These are phyloP conservation scores for Botrytis cinerea DNA, from an alignment of 2,329 filamentous ascomycete genomes.

Conservation along the genomic window DNA sequence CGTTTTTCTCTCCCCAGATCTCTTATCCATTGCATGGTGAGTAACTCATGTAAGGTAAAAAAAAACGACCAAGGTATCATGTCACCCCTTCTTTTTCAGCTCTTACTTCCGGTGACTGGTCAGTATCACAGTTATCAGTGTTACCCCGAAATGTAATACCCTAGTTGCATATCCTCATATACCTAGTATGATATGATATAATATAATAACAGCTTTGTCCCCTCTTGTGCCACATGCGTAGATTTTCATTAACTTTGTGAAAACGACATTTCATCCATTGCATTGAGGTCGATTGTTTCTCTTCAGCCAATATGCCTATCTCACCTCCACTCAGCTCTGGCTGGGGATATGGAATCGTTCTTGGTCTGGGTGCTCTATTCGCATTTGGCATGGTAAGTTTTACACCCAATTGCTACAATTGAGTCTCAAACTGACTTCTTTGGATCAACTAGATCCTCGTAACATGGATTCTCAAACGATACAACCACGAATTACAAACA, in stretches of 20 bases:
- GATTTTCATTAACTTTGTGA: background rate
- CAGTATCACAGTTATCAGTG: constrained; percentile 12
- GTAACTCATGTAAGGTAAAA: background rate
- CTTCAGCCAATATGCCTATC: constrained; percentile 37
- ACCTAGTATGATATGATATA: constrained; percentile 6
- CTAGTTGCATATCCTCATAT: constrained; percentile 7
- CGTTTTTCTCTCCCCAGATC: background rate
- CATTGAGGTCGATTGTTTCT: background rate
- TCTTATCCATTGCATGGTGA: constrained; percentile 4
- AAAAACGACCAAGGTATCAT: background rate
- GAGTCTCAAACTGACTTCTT: background rate
- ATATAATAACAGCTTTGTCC: constrained; percentile 13
- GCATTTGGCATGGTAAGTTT: constrained; percentile 60
- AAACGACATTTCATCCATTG: background rate
- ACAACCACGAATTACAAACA: constrained; percentile 79
- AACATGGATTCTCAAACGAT: constrained; percentile 47
- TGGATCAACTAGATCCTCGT: constrained; percentile 38
- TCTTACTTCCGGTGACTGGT: background rate
- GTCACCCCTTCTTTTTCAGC: background rate
- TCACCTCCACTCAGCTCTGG: constrained; percentile 43
- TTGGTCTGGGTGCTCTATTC: constrained; percentile 62
- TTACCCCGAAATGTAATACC: background rate
- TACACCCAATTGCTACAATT: background rate
- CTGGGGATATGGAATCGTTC: constrained; percentile 65
- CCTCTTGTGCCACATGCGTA: constrained; percentile 3